Percentiles rank a stretch among this genome's conserved stretches.
These are phyloP conservation scores for Aphanomyces invadans DNA, from an alignment of 352 stramenopile genomes.

Conservation along the genomic window DNA sequence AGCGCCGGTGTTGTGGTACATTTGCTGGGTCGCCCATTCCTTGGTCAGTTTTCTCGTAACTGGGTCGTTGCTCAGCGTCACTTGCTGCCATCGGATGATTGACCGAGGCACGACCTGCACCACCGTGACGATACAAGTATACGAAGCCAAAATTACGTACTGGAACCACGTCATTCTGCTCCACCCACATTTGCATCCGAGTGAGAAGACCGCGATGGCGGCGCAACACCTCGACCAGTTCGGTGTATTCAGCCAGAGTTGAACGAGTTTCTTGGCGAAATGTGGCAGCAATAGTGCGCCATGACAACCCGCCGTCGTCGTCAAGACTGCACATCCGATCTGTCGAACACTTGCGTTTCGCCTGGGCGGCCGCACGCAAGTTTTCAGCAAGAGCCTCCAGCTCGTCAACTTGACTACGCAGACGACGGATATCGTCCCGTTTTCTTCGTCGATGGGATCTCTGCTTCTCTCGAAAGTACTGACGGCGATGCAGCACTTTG, in stretches of 20 bases:
- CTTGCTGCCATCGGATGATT: not conserved
- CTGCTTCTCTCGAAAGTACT: constrained; percentile 8
- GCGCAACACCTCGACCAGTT: not conserved
- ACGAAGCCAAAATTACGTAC: not conserved
- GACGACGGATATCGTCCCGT: not conserved
- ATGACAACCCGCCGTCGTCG: not conserved
- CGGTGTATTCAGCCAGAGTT: not conserved
- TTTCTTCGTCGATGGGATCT: not conserved
- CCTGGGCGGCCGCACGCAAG: not conserved
- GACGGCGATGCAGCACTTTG: not conserved
- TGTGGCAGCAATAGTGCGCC: not conserved
- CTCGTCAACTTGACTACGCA: not conserved
- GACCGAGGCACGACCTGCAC: not conserved
- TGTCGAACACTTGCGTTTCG: too few species aligned
- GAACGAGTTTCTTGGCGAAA: not conserved
- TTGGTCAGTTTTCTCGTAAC: not conserved
- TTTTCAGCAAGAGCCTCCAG: not conserved
- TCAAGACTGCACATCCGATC: too few species aligned
- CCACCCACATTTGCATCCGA: not conserved
- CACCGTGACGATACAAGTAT: not conserved
- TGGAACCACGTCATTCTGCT: not conserved
- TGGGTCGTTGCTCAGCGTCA: not conserved
- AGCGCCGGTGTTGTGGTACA: not conserved
- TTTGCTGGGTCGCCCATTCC: constrained; percentile 4
- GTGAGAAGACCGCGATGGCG: not conserved